Evolutionary conservation across 2,329 filamentous ascomycete genomes (phyloP), one percentile per base, ranked within the genome.

Genomic region (Hirsutella rhossiliensis): DNA sequence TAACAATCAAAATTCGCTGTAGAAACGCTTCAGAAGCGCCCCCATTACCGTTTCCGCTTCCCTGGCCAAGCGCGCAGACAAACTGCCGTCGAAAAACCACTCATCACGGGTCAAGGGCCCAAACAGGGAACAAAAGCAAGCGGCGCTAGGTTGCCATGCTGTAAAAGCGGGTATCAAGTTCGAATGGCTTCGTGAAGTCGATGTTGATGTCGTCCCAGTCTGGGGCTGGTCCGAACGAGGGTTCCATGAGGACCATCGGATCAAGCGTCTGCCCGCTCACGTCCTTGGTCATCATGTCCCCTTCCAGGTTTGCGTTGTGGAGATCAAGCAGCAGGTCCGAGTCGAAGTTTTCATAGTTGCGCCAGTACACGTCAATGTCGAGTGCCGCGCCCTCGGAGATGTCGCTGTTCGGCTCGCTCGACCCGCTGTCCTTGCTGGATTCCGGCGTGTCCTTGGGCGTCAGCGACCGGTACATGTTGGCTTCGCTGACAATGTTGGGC

Each of bases 361-460:
- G 63, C 71, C 72, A 79, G 40, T 64, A 60, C 27, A 73, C 54
- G 29, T 69, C 72, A 41, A 79, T 70, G 38, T 80, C 76, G 13
- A 78, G 62, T 15, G 62, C 57, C 4, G 69, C 66, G 5, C 65
- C 66, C 45, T 81, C 78, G 3, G 75, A 71, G 17, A 80, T 72
- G 50, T 82, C 78, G 53, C 76, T 80, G 48, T 72, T 80, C 11
- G 75, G 73, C 52, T 81, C 77, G 36, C 77, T 79, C 9, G 65
- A 58, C 4, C 73, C 71, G 50, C 71, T 72, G 45, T 81, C 76
- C 56, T 80, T 78, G 58, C 68, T 75, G 2, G 77, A 81, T 50
- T 80, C 78, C 0, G 78, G 78, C 8, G 78, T 82, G 54, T 81
- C 76, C 47, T 79, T 77, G 1, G 77, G 76, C 20, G 77, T 77